Base-by-base conservation (phyloP, 2,329 filamentous ascomycete species). In the Blastomyces parvus region DNA sequence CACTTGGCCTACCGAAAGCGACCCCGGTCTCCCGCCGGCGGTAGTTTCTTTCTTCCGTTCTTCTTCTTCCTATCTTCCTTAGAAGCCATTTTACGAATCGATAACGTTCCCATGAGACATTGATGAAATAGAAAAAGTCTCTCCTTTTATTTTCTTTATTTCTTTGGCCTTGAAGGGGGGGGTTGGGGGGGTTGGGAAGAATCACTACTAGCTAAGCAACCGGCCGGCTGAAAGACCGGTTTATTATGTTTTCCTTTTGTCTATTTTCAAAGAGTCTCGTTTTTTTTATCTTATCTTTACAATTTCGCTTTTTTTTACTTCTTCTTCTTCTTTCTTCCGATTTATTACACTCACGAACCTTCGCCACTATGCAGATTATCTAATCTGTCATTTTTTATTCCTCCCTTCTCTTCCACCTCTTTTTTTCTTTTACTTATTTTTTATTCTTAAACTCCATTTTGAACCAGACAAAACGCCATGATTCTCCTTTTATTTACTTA, bases 1-100 rank as follows among this genome's bases (percentile, higher is more conserved):
- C 75, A 58, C 66, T 76, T 59, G 72, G 70, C 60, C 72, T 77
- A 67, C 79, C 78, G 66, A 79, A 76, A 66, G 76, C 74, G n/a
- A 75, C 73, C 48, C 74, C 74, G n/a, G 72, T 77, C 66, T 67
- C 72, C 61, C 74, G 76, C 50, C 75, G 75, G 62, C 74, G 75
- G 61, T 77, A 70, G 73, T 57, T 30, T 30, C 30, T n/a, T n/a
- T n/a, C n/a, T 64, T 56, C 33, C 36, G 13, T 30, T 33, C 38
- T 22, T 17, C 14, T n/a, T 25, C 30, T 3, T 22, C 42, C 19
- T 14, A 22, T 25, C n/a, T 3, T 22, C 42, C 19, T n/a, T 25
- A 27, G 42, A 59, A 42, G 33, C 38, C 33, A 14, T n/a, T 38
- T 25, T 36, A 42, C 40, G 33, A n/a, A 48, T 46, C 46, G 25